Base-by-base conservation (phyloP, 2,329 filamentous ascomycete genomes). In the Thermomyces lanuginosus region DNA sequence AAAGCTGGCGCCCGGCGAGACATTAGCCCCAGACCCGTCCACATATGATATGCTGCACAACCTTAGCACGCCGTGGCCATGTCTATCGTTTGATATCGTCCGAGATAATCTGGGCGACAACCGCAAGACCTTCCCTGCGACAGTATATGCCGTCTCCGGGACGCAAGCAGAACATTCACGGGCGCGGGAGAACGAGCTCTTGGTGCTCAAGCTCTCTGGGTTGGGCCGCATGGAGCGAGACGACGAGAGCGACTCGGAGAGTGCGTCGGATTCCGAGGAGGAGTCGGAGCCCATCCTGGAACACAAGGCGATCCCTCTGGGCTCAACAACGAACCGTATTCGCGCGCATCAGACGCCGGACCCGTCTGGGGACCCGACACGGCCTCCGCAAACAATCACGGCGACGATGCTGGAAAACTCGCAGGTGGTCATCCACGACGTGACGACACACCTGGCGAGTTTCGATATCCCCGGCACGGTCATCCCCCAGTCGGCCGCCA, bases 41-140 rank as follows among this genome's bases (percentile, higher is more conserved):
- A 86, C 86, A 4, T 98, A 98, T 61, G 78, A 93, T 51, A 91
- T 98, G 83, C 72, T 98, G 33, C 89, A 98, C 63, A 82, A 73
- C 35, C 69, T 98, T 37, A 89, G 78, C 53, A 84, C 84, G 5
- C 83, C 83, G 1, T 98, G 89, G 89, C 89, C 89, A 3, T 98
- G 89, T 51, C 68, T 98, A 9, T 95, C 86, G 2, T 92, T 93
- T 55, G 89, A 95, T 50, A 76, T 98, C 33, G 57, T 98, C 36
- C 75, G 68, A 42, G 89, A 98, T 56, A 64, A 66, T 27, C 68
- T 98, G 10, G 89, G 89, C 39, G 77, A 92, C 48, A 74, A 82
- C 53, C 76, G 89, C 46, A 91, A 76, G 53, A 74, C 76, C n/a
- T 98, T 91, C 55, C 89, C 89, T 14, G 82, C 83, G 26, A 93